A percentile compares a stretch with the other conserved stretches of the same genome.
These are phyloP conservation scores for Podaxis sp. DNA, from an alignment of 768 basidiomycete species.

Conservation along the genomic window DNA sequence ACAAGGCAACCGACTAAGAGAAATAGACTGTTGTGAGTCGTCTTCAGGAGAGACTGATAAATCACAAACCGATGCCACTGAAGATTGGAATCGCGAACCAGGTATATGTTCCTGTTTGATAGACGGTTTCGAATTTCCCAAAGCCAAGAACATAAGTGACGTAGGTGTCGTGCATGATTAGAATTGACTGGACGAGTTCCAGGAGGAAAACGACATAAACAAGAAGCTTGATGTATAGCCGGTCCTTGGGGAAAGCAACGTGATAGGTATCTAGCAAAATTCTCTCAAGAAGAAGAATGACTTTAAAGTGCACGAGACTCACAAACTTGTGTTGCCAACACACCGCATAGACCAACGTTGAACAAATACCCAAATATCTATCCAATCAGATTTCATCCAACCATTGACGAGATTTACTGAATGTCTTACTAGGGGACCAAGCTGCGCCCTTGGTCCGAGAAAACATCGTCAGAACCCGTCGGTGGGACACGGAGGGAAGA, in stretches of 20 bases:
- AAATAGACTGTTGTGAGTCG: not conserved
- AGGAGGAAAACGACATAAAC: slow-evolving; percentile 21
- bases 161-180: slow-evolving; percentile 25
- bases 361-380: slow-evolving; percentile 27
- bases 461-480: not conserved
- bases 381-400: not conserved
- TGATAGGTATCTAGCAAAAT: slow-evolving; percentile 30
- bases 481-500: not conserved
- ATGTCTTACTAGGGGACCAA: slow-evolving; percentile 4
- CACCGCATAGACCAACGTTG: slow-evolving; percentile 28
- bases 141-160: slow-evolving; percentile 27
- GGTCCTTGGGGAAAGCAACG: slow-evolving; percentile 25
- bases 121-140: slow-evolving; percentile 23
- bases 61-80: slow-evolving; percentile 25
- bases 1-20: slow-evolving; percentile 2
- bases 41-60: not conserved
- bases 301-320: slow-evolving; percentile 14
- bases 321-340: slow-evolving; percentile 34
- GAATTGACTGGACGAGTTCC: slow-evolving; percentile 29
- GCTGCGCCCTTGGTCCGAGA: not conserved
- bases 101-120: slow-evolving; percentile 19
- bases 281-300: not conserved
- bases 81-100: slow-evolving; percentile 30
- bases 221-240: not conserved
- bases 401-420: not conserved